These are phyloP conservation scores for Eimeria necatrix DNA, from an alignment of 169 alveolate genomes.

Conservation along the genomic window DNA sequence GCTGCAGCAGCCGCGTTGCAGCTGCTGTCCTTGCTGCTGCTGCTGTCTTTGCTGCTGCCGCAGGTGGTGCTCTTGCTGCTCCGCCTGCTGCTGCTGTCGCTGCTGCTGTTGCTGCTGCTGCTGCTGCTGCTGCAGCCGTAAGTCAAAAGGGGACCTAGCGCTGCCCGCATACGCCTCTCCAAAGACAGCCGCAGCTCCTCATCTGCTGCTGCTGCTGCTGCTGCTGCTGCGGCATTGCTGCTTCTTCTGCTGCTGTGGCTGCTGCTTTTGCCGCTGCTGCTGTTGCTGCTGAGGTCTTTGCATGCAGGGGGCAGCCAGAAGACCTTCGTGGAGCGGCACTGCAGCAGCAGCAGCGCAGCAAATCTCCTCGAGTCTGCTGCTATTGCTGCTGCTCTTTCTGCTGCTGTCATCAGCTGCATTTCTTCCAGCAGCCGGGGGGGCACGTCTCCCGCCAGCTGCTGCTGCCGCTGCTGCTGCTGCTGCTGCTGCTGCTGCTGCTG, in stretches of 20 bases:
- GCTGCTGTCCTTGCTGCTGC: not conserved
- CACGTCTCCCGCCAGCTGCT: not conserved
- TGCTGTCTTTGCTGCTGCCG: not conserved
- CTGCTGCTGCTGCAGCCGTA: not conserved
- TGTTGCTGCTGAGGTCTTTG: no score
- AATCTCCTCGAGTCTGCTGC: not conserved
- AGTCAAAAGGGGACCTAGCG: not conserved
- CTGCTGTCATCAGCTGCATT: not conserved
- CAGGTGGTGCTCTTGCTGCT: not conserved
- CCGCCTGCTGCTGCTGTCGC: not conserved
- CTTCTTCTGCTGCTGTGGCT: not conserved
- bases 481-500: not conserved
- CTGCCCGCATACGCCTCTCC: no score
- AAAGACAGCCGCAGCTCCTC: not conserved
- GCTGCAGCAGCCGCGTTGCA: not conserved
- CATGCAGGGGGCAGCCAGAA: not conserved
- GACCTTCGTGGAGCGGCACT: not conserved
- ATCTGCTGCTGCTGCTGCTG: not conserved
- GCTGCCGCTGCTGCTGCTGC: not conserved
- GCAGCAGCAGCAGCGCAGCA: not conserved
- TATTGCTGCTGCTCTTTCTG: not conserved
- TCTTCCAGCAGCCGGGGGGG: not conserved
- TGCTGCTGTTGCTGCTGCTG: not conserved
- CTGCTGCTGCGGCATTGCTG: not conserved
- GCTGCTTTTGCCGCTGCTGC: not conserved